Evolutionary conservation across 176 grass and related monocot species (phyloP), one percentile per base, ranked within the genome.

Genomic region (Otatea glauca): DNA sequence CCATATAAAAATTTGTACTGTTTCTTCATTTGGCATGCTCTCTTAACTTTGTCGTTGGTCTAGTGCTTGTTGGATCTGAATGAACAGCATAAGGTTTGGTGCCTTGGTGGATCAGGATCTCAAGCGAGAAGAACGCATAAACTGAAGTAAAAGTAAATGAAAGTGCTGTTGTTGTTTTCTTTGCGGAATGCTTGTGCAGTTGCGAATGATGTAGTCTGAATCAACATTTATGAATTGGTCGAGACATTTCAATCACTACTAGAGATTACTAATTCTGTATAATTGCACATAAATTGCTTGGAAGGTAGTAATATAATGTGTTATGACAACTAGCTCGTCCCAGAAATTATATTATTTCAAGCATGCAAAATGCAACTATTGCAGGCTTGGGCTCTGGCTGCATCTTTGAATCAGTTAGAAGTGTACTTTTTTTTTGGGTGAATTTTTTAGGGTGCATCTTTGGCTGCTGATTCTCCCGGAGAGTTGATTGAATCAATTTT

Each of bases 401-500:
- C 12, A 76, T 13, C 12, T 38, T 16, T 23, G 37, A 8, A 13
- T 41, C 18, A 32, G 23, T 50, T 41, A 9, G 77, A 79, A 23
- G 75, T 15, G 13, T 5, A 12, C 48, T 59, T 24, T 77, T 70
- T 53, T n/a, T n/a, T n/a, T n/a, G n/a, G n/a, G n/a, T n/a, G n/a
- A n/a, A n/a, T n/a, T n/a, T n/a, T n/a, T n/a, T n/a, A n/a, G n/a
- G n/a, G n/a, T n/a, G n/a, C n/a, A n/a, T n/a, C n/a, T n/a, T n/a
- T n/a, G n/a, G n/a, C n/a, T n/a, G n/a, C n/a, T n/a, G n/a, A n/a
- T 62, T 85, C 80, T 85, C 88, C 93, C 62, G 86, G 72, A 53
- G 92, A 98, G 70, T 69, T 98, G 68, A 34, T 98, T 72, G 83
- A 89, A 81, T 87, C 93, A 73, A 79, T 98, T 27, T 98, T 98